Evolutionary conservation across 192 early-diverging fungal species (phyloP).

Genomic region (Coemansia sp.): DNA sequence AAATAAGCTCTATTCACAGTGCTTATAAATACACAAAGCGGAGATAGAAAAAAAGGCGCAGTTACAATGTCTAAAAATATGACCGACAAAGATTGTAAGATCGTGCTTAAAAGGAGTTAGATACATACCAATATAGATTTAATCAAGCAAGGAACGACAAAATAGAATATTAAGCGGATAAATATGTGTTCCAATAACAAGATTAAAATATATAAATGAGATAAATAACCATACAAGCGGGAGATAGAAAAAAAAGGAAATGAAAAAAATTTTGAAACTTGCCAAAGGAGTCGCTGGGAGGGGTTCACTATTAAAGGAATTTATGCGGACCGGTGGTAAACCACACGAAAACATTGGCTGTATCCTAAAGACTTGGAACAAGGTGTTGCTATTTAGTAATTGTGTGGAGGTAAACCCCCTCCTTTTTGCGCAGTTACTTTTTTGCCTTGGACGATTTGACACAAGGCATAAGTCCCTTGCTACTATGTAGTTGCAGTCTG

Average conservation of each 20-base stretch:
- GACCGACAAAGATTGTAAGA: neutral
- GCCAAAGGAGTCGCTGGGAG: neutral
- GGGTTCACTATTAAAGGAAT: constrained; percentile 4
- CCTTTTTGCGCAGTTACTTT: neutral
- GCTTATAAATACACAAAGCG: neutral
- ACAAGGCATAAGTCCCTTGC: neutral
- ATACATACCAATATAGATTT: constrained; percentile 2
- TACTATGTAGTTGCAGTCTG: neutral
- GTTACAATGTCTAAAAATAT: neutral
- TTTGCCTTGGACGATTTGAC: constrained; percentile 1
- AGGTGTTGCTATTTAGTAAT: neutral
- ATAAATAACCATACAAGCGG: neutral
- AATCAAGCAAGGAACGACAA: constrained; percentile 14
- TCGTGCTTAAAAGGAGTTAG: too few relatives aligned
- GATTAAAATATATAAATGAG: constrained; percentile 9
- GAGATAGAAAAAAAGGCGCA: neutral
- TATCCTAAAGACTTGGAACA: neutral
- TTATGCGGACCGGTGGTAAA: neutral
- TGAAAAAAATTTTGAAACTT: constrained; percentile 1
- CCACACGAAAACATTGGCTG: neutral
- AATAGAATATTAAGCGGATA: constrained; percentile 8
- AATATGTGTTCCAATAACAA: constrained; percentile 9
- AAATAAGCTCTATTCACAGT: neutral
- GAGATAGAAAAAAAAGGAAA: constrained; percentile 4
- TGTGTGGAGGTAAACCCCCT: neutral